Evolutionary conservation across 495 filamentous ascomycete species (phyloP), one percentile per base, ranked within the genome.

Genomic region (Amniculicola lignicola): DNA sequence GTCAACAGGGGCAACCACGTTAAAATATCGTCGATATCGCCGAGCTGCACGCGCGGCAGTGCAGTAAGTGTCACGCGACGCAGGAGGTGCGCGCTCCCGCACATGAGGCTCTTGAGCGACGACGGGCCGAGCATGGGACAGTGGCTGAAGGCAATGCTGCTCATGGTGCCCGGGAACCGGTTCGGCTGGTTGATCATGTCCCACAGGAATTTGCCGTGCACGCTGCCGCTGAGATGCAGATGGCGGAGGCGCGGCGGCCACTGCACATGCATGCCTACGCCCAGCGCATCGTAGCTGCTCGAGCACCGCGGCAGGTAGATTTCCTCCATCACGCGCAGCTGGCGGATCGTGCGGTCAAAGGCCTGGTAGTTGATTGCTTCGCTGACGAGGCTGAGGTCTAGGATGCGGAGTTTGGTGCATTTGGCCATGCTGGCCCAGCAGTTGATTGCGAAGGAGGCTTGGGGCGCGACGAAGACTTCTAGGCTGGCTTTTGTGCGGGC

Each of bases 401-500:
- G 72, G 35, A 69, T 35, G 3, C 66, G 67, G 7, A 88, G 73
- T 7, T 76, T 68, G 9, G 61, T 59, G 67, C 84, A 87, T 73
- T 86, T 85, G 11, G 77, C 72, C 14, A 89, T 67, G 11, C 82
- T 73, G 10, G 83, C 80, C 51, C 87, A 77, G 57, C 79, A 81
- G 56, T 84, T 86, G 37, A 83, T 69, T 7, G 77, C 75, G 61
- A 90, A 90, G 10, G 77, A 78, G 2, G 81, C 74, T 39, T 80
- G 81, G 0, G 86, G 86, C 12, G 86, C 86, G 28, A 80, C 68
- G 61, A 90, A 86, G 25, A 71, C 70, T 40, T 82, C 77, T 7
- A 90, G 67, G 16, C 72, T 76, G 18, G 63, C 68, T 49, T 85
- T 84, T 10, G 81, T 72, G 16, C 82, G 69, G 3, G 79, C 79